phyloP scores from a whole-genome alignment of 352 stramenopile genomes.

The Globisporangium parvum region DNA sequence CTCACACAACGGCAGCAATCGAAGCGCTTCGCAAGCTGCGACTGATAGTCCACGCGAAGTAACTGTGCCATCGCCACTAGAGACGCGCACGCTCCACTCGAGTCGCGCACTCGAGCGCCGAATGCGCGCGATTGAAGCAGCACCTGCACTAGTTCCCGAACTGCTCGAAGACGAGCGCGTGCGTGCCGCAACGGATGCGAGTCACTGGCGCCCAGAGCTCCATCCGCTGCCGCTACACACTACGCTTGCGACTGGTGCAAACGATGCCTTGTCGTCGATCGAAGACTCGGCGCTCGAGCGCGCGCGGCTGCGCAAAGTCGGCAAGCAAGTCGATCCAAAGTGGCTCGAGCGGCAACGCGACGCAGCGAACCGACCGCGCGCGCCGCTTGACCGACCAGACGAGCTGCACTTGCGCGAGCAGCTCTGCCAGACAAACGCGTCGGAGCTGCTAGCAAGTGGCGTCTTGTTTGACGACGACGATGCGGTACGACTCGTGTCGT shows the following conservation, averaged over 20 bases:
- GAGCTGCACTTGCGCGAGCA: conserved; percentile 46
- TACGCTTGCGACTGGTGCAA: not conserved
- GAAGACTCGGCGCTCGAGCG: conserved; percentile 28
- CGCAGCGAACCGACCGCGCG: conserved; percentile 36
- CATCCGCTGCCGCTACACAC: conserved; percentile 5
- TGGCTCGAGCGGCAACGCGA: conserved; percentile 57
- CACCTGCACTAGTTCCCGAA: conserved; percentile 4
- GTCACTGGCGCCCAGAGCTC: conserved; percentile 17
- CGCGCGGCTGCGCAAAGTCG: conserved; percentile 49
- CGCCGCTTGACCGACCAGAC: conserved; percentile 37
- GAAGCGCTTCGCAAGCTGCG: too few relatives aligned
- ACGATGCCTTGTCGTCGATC: conserved; percentile 6
- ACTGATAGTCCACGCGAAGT: not conserved
- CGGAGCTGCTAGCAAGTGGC: conserved; percentile 29
- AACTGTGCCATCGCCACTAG: not conserved
- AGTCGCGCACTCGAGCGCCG: conserved; percentile 29
- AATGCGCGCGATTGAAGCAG: conserved; percentile 17
- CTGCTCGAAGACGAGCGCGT: conserved; percentile 31
- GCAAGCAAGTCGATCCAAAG: conserved; percentile 57
- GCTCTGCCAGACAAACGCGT: conserved; percentile 23
- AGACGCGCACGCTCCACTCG: conserved; percentile 26
- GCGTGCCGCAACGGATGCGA: conserved; percentile 52
- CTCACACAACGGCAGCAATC: not conserved
- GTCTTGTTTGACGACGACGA: conserved; percentile 42
- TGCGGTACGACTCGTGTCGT: conserved; percentile 15